These are phyloP conservation scores for Plasmodium yoelii DNA, from an alignment of 169 alveolate species.

Conservation along the genomic window DNA sequence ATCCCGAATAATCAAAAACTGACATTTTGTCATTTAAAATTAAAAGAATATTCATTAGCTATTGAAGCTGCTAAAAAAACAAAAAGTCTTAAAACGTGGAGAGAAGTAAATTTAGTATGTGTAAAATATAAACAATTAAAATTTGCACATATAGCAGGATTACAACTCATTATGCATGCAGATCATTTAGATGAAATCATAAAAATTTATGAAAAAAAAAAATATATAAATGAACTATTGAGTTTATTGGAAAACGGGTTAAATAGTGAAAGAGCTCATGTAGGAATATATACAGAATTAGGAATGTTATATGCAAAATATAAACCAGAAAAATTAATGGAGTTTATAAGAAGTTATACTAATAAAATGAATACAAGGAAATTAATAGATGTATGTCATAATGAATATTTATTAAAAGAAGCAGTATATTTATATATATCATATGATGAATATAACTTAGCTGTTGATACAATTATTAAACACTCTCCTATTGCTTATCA, in stretches of 20 bases:
- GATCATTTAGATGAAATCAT: slow-evolving; percentile 97
- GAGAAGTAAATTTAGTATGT: slow-evolving; percentile 95
- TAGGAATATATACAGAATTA: slow-evolving; percentile 97
- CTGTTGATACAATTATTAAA: slow-evolving; percentile 91
- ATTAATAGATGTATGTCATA: slow-evolving; percentile 85
- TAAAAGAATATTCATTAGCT: slow-evolving; percentile 96
- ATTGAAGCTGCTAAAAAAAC: slow-evolving; percentile 99
- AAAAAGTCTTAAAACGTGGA: slow-evolving; percentile 95
- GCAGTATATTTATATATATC: slow-evolving; percentile 97
- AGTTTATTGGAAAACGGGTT: slow-evolving; percentile 77
- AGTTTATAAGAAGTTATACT: slow-evolving; percentile 44
- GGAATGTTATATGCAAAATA: slow-evolving; percentile 98
- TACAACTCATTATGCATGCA: slow-evolving; percentile 97
- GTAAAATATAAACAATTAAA: slow-evolving; percentile 88
- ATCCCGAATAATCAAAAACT: slow-evolving; percentile 97
- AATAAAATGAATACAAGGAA: slow-evolving; percentile 79
- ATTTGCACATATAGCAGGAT: slow-evolving; percentile 95
- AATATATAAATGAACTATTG: slow-evolving; percentile 81
- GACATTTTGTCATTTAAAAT: slow-evolving; percentile 95
- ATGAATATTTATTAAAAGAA: slow-evolving; percentile 94
- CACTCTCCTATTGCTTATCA: slow-evolving; percentile 92
- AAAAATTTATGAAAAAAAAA: slow-evolving; percentile 81
- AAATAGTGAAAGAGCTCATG: slow-evolving; percentile 88
- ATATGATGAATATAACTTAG: slow-evolving; percentile 97
- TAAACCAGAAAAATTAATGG: slow-evolving; percentile 97